Evolutionary conservation across 805 yeast species (phyloP), one percentile per base, ranked within the genome.

Genomic region (Candida wancherniae): DNA sequence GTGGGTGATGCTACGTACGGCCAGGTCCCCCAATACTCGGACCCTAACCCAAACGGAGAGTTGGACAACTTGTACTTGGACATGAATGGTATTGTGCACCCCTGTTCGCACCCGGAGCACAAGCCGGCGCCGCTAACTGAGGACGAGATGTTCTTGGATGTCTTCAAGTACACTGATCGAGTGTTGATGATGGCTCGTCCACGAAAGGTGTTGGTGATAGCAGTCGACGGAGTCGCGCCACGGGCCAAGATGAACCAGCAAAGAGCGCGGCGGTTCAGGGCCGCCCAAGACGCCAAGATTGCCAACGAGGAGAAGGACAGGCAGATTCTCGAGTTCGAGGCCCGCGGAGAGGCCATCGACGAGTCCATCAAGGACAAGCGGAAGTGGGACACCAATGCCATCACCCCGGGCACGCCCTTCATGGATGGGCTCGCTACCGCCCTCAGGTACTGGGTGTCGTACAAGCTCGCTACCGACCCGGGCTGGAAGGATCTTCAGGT

Each of bases 11-110:
- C 82, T 4, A 39, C 42, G 19, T 42, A 34, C 26, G 48, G 47
- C 19, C 19, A 21, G 15, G 38, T 30, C 5, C 47, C 48, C 11
- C 72, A 70, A 42, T 87, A 84, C 54, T 52, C 75, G 13, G 73
- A 76, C 31, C 80, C 92, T 9, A 92, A 92, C 55, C 95, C 95
- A 3, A 92, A 92, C 58, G 98, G 97, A 16, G 99, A 92, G 61
- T 63, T 87, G 28, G 97, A 92, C 55, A 92, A 92, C 53, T 59
- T 92, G 29, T 92, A 92, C 53, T 67, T 92, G 41, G 99, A 92
- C 61, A 92, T 92, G 98, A 92, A 92, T 55, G 98, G 97, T 66
- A 92, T 92, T 51, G 98, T 92, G 4, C 99, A 92, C 65, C 98
- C 98, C 1, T 92, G 97, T 67, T 82, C 97, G 2, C 99, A 92